A percentile compares a stretch with the other conserved stretches of the same genome.
Evolutionary conservation across 192 early-diverging fungal genomes (phyloP).

Genomic region (Backusella circina): DNA sequence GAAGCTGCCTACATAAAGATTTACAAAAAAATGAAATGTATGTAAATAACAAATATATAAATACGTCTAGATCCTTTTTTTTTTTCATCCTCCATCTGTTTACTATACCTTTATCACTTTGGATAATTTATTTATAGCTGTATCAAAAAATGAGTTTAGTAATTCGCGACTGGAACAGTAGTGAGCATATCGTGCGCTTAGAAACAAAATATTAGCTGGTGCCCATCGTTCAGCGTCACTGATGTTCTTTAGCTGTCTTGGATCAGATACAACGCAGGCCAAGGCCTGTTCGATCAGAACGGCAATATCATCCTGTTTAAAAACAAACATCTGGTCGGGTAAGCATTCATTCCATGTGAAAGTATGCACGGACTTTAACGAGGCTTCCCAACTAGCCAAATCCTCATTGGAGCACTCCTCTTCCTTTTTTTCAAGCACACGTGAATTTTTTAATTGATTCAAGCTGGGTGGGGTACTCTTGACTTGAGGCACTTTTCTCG

Average conservation of each 20-base stretch:
- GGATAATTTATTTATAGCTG: conserved; percentile 52
- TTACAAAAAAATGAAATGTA: neutral
- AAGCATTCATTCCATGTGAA: conserved; percentile 83
- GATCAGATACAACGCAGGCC: conserved; percentile 49
- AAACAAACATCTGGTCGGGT: conserved; percentile 94
- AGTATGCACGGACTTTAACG: conserved; percentile 2
- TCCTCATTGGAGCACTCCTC: conserved; percentile 1
- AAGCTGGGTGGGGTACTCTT: conserved; percentile 23
- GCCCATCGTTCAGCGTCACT: conserved; percentile 57
- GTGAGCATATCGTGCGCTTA: conserved; percentile 85
- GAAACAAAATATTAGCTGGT: conserved; percentile 82
- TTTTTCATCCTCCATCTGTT: neutral
- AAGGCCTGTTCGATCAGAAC: conserved; percentile 70
- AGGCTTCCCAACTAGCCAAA: neutral
- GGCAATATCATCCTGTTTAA: conserved; percentile 64
- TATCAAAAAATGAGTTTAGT: conserved; percentile 62
- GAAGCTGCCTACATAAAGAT: conserved; percentile 29
- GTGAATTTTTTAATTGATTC: neutral
- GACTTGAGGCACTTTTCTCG: conserved; percentile 36
- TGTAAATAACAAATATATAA: conserved; percentile 7
- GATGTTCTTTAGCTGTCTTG: conserved; percentile 53
- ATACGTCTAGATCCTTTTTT: neutral
- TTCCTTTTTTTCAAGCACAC: neutral
- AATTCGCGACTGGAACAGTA: conserved; percentile 74
- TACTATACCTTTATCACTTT: conserved; percentile 46